phyloP scores from a whole-genome alignment of 192 early-diverging fungal genomes.

The Powellomyces hirtus region DNA sequence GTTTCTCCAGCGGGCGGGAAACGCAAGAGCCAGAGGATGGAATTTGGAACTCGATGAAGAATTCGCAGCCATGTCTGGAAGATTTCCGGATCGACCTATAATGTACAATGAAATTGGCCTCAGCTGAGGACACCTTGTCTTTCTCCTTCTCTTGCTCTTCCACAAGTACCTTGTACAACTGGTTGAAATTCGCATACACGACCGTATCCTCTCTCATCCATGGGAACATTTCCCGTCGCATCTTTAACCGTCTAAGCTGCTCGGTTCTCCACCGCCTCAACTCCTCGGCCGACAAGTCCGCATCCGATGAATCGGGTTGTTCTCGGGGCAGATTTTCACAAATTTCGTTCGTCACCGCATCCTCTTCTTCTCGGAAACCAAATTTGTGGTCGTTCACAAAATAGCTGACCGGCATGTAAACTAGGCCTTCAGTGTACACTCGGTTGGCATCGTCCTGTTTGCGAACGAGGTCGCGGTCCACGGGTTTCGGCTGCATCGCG shows the following conservation, averaged over 20 bases:
- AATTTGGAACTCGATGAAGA: constrained; percentile 73
- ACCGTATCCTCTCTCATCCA: constrained; percentile 74
- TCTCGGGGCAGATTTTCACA: constrained; percentile 16
- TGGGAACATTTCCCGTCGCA: constrained; percentile 86
- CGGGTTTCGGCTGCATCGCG: constrained; percentile 33
- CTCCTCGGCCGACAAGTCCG: constrained; percentile 7
- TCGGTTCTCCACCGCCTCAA: constrained; percentile 67
- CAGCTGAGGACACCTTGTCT: neutral
- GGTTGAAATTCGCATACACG: constrained; percentile 96
- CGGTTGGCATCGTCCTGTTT: constrained; percentile 24
- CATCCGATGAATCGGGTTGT: constrained; percentile 11
- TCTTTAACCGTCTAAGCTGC: constrained; percentile 74
- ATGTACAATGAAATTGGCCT: neutral
- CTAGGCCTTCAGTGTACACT: constrained; percentile 82
- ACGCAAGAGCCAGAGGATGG: constrained; percentile 86
- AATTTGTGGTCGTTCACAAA: constrained; percentile 94
- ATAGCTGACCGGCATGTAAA: constrained; percentile 90
- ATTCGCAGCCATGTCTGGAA: constrained; percentile 86
- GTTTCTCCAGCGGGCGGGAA: constrained; percentile 86
- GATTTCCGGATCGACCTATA: constrained; percentile 78
- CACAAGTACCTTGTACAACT: constrained; percentile 78
- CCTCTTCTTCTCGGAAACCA: constrained; percentile 81
- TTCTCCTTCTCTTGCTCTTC: neutral
- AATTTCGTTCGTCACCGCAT: constrained; percentile 39
- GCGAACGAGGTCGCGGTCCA: constrained; percentile 44